Percentiles rank a stretch among this genome's conserved stretches.
These are phyloP conservation scores for Xylariaceae sp. DNA, from an alignment of 2,329 filamentous ascomycete species.

Conservation along the genomic window DNA sequence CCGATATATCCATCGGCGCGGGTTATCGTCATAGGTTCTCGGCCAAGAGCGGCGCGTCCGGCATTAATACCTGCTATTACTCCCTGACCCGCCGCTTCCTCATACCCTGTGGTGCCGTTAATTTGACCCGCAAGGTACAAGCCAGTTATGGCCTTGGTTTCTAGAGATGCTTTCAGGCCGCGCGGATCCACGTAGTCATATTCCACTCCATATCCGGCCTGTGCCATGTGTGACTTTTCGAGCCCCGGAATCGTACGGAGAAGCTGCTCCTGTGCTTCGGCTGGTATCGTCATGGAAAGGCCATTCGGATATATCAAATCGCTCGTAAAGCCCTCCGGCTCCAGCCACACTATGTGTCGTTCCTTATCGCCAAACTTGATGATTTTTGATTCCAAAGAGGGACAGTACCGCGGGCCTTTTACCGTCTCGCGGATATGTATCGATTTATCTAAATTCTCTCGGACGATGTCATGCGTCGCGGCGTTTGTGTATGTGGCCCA, in stretches of 20 bases:
- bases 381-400: slow-evolving; percentile 90
- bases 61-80: slow-evolving; percentile 92
- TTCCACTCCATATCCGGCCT: slow-evolving; percentile 94
- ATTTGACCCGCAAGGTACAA: slow-evolving; percentile 94
- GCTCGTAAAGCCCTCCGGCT: slow-evolving; percentile 90
- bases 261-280: slow-evolving; percentile 77
- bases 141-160: slow-evolving; percentile 86
- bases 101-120: slow-evolving; percentile 96
- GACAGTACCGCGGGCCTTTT: slow-evolving; percentile 91
- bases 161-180: slow-evolving; percentile 79
- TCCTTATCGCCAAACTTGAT: slow-evolving; percentile 79
- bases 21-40: slow-evolving; percentile 63
- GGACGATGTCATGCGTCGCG: slow-evolving; percentile 75
- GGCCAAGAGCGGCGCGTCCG: slow-evolving; percentile 68
- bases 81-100: slow-evolving; percentile 93
- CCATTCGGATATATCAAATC: slow-evolving; percentile 94
- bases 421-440: slow-evolving; percentile 96
- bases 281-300: slow-evolving; percentile 93
- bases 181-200: slow-evolving; percentile 98
- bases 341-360: slow-evolving; percentile 89
- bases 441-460: slow-evolving; percentile 88
- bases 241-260: slow-evolving; percentile 85
- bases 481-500: slow-evolving; percentile 85
- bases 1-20: slow-evolving; percentile 93
- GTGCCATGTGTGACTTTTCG: slow-evolving; percentile 85